phyloP scores from a whole-genome alignment of 1,284 basidiomycete species.

The Apiotrichum veenhuisii region DNA sequence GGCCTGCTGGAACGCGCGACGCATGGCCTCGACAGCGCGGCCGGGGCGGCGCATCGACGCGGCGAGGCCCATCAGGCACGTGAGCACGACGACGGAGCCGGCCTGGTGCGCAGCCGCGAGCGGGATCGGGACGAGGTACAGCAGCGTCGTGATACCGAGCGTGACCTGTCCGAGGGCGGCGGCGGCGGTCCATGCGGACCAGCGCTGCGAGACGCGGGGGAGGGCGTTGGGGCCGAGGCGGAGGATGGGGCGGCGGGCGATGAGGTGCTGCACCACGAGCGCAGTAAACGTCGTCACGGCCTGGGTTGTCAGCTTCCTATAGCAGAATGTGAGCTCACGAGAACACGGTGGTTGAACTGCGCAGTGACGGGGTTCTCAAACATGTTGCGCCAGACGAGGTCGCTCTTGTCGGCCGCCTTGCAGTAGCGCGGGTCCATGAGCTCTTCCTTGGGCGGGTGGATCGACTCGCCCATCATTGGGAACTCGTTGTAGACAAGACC shows the following conservation, averaged over 20 bases:
- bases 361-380: conserved; percentile 97
- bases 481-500: conserved; percentile 97
- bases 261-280: conserved; percentile 63
- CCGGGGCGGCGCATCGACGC: conserved; percentile 70
- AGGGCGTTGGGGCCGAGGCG: conserved; percentile 54
- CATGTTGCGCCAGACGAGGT: conserved; percentile 86
- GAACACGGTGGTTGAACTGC: conserved; percentile 90
- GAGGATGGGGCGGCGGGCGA: conserved; percentile 57
- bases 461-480: conserved; percentile 87
- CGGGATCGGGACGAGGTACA: conserved; percentile 90
- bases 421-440: conserved; percentile 75
- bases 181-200: conserved; percentile 66
- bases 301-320: conserved; percentile 48
- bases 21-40: conserved; percentile 54
- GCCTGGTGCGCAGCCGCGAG: conserved; percentile 93
- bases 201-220: conserved; percentile 63
- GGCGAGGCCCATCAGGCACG: conserved; percentile 74
- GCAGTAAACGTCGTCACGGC: conserved; percentile 76
- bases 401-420: conserved; percentile 62
- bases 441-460: conserved; percentile 79
- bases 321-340: conserved; percentile 57
- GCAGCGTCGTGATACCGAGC: conserved; percentile 84
- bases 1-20: conserved; percentile 11
- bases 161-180: conserved; percentile 83
- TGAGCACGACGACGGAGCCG: conserved; percentile 82